Evolutionary conservation across 1,139 yeast species (phyloP).

Genomic region (Pichia sp.): DNA sequence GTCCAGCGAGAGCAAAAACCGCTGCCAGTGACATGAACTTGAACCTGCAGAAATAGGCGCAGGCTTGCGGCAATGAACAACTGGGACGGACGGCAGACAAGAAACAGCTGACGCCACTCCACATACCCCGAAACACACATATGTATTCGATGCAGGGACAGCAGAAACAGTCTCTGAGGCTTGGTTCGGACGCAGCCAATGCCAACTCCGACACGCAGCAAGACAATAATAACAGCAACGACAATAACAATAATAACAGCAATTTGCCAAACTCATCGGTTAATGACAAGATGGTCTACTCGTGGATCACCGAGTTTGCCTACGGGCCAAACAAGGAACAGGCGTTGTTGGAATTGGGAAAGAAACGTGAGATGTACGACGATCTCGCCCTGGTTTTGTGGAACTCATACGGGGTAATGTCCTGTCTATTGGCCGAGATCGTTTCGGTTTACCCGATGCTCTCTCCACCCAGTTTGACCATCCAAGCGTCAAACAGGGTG

Average conservation of each 20-base stretch:
- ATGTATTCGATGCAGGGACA: conserved; percentile 1
- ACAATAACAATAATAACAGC: neutral
- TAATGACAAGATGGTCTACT: conserved; percentile 81
- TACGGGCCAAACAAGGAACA: conserved; percentile 90
- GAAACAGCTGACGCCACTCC: neutral
- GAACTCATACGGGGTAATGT: conserved; percentile 97
- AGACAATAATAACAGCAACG: neutral
- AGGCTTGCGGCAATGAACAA: no score
- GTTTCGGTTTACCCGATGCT: conserved; percentile 84
- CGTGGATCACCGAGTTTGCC: conserved; percentile 85
- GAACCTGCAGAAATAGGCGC: neutral
- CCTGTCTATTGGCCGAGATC: conserved; percentile 84
- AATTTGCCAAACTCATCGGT: conserved; percentile 35
- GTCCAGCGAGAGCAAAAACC: neutral
- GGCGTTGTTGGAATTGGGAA: conserved; percentile 86
- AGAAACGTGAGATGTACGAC: conserved; percentile 90
- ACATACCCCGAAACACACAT: neutral
- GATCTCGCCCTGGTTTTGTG: conserved; percentile 89
- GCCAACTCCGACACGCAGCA: neutral
- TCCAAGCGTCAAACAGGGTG: conserved; percentile 86
- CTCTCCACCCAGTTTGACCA: conserved; percentile 81
- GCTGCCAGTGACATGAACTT: neutral
- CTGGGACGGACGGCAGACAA: neutral
- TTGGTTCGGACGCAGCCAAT: neutral
- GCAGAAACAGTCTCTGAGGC: neutral